These are phyloP conservation scores for Barnettozyma siamensis DNA, from an alignment of 805 yeast species.

Conservation along the genomic window DNA sequence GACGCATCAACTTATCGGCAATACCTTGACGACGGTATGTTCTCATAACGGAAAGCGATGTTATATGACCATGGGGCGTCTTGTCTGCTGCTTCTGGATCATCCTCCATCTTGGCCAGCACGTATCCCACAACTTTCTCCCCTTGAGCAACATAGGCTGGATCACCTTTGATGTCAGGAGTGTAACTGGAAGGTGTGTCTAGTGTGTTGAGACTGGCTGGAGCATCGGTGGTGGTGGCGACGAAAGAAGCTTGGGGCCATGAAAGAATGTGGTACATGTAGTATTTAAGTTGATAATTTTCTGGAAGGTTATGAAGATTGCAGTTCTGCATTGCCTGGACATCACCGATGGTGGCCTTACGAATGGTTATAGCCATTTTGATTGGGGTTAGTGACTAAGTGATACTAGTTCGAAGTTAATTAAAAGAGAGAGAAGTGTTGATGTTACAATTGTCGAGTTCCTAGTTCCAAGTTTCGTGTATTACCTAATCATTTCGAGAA, in stretches of 20 bases:
- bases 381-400: too few relatives aligned
- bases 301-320: conserved; percentile 86
- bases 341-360: conserved; percentile 83
- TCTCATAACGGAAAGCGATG: conserved; percentile 91
- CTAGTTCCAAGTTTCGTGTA: background rate
- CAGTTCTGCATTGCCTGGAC: conserved; percentile 95
- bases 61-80: conserved; percentile 84
- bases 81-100: conserved; percentile 73
- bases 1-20: conserved; percentile 88
- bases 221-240: conserved; percentile 74
- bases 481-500: conserved; percentile 22
- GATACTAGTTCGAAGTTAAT: too few relatives aligned
- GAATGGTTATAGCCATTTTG: conserved; percentile 74
- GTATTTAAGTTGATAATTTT: conserved; percentile 87
- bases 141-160: conserved; percentile 59
- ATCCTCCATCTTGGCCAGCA: conserved; percentile 93
- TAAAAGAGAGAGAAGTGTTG: background rate
- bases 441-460: background rate
- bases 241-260: conserved; percentile 98
- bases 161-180: conserved; percentile 40
- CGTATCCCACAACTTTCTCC: conserved; percentile 92
- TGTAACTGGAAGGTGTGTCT: background rate
- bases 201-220: conserved; percentile 9
- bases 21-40: conserved; percentile 92
- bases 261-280: conserved; percentile 90